Conservation (phyloP, 495 filamentous ascomycete genomes). For the Cetradonia linearis region DNA sequence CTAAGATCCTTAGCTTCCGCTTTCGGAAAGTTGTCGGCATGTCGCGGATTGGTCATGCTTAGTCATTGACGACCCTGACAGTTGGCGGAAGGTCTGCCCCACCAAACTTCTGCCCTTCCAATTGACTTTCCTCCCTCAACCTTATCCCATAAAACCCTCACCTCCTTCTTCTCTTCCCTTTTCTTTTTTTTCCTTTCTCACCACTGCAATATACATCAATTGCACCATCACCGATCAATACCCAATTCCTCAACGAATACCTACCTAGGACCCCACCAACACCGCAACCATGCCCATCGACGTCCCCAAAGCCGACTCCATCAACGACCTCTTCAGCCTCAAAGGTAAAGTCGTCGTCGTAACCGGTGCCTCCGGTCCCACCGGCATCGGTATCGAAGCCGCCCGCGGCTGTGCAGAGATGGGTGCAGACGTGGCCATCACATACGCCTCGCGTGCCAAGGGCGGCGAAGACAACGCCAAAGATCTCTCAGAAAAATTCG, state of each 20-base stretch:
- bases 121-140: constrained; percentile 2
- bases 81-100: background rate
- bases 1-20: background rate
- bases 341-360: constrained; percentile 66
- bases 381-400: constrained; percentile 63
- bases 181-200: background rate
- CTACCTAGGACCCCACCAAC: background rate
- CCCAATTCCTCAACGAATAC: background rate
- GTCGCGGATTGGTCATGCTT: background rate
- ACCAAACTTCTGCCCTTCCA: background rate
- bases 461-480: constrained; percentile 26
- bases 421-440: constrained; percentile 60
- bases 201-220: background rate
- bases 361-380: constrained; percentile 59
- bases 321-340: constrained; percentile 57
- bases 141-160: background rate
- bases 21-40: background rate
- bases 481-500: constrained; percentile 28
- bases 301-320: constrained; percentile 46
- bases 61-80: background rate
- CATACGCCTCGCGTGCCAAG: constrained; percentile 45
- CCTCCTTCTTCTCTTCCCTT: background rate
- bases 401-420: constrained; percentile 63
- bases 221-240: background rate
- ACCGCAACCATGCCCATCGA: constrained; percentile 41